phyloP scores from a whole-genome alignment of 2,329 filamentous ascomycete genomes.

The Pyrenophora seminiperda region DNA sequence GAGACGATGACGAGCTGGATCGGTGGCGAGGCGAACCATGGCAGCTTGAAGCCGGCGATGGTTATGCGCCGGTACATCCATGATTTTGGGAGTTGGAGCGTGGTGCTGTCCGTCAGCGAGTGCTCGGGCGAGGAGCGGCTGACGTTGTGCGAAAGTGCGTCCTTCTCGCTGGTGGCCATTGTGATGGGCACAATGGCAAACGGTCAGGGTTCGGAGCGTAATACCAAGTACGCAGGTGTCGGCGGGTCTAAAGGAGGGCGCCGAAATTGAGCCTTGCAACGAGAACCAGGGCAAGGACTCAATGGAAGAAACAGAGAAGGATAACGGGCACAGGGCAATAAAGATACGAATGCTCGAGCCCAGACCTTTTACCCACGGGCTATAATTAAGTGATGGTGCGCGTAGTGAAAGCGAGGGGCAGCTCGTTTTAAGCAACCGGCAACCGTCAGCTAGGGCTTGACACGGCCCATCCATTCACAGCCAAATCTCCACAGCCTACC shows the following conservation, averaged over 20 bases:
- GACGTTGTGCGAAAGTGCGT: slow-evolving; percentile 29
- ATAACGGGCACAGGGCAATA: slow-evolving; percentile 10
- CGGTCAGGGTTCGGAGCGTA: slow-evolving; percentile 1
- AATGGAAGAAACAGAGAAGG: not conserved
- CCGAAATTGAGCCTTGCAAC: not conserved
- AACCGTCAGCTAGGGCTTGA: slow-evolving; percentile 29
- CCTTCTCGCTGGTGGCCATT: slow-evolving; percentile 40
- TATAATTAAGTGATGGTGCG: slow-evolving; percentile 24
- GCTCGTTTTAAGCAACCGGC: slow-evolving; percentile 36
- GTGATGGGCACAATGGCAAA: slow-evolving; percentile 7
- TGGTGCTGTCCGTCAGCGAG: slow-evolving; percentile 39
- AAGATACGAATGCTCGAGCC: slow-evolving; percentile 18
- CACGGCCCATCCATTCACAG: slow-evolving; percentile 25
- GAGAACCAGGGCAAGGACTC: not conserved
- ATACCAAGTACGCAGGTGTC: not conserved
- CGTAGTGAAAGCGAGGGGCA: slow-evolving; percentile 28
- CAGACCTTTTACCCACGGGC: slow-evolving; percentile 13
- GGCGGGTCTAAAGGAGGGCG: no score
- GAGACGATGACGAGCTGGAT: slow-evolving; percentile 57
- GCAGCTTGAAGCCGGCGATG: slow-evolving; percentile 50
- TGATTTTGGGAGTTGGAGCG: slow-evolving; percentile 47
- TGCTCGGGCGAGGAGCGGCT: slow-evolving; percentile 37
- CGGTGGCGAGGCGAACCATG: slow-evolving; percentile 57
- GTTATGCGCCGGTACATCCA: slow-evolving; percentile 56
- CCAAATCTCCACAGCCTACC: slow-evolving; percentile 21